phyloP scores from a whole-genome alignment of 1,284 basidiomycete genomes.

The Sanghuangporus baumii region DNA sequence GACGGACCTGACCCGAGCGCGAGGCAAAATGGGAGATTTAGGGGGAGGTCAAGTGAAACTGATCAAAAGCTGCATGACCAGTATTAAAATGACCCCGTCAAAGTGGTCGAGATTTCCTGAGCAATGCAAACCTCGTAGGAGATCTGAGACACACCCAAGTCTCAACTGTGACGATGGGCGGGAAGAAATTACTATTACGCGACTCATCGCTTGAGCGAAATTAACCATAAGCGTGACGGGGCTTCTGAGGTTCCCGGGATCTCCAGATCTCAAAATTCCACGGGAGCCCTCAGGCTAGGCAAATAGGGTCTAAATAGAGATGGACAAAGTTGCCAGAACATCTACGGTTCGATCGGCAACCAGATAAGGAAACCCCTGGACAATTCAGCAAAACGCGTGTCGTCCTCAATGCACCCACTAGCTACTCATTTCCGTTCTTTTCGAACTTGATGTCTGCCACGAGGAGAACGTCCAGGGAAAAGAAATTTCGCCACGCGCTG shows the following conservation, averaged over 20 bases:
- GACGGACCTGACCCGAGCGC: neutral
- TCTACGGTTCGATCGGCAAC: neutral
- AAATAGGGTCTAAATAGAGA: neutral
- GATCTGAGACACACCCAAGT: neutral
- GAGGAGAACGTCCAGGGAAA: no score
- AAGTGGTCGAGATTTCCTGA: neutral
- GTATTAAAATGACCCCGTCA: neutral
- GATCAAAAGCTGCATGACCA: neutral
- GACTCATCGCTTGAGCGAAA: neutral
- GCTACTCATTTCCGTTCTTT: neutral
- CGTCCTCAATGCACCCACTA: neutral
- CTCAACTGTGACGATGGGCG: neutral
- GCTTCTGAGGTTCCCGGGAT: neutral
- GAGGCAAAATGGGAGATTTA: neutral
- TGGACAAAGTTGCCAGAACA: neutral
- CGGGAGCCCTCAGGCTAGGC: neutral
- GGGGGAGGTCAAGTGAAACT: neutral
- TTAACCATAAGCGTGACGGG: neutral
- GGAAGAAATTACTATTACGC: neutral
- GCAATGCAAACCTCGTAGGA: neutral
- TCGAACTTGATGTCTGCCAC: neutral
- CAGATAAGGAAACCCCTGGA: neutral
- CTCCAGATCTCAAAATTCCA: neutral
- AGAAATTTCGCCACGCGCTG: no score
- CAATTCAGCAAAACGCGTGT: neutral